Base-by-base conservation (phyloP, 2,329 filamentous ascomycete genomes). In the Magnaporthiopsis incrustans region DNA sequence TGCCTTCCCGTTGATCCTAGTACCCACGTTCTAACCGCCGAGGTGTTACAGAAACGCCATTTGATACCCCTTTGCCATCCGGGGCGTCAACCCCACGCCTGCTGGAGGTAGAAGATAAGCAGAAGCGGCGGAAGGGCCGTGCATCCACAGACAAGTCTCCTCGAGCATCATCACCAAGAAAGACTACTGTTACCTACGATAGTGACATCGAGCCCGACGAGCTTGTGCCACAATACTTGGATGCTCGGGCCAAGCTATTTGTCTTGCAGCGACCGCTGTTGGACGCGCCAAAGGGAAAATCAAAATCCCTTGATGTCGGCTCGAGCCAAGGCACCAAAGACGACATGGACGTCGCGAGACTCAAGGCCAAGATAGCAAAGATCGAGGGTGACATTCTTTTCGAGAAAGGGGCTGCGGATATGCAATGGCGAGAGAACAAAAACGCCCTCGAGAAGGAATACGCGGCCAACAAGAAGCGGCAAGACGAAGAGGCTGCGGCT, bases 381-480 rank as follows among this genome's bases (percentile, higher is more conserved):
- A 91, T 97, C 57, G 89, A 95, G 70, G 89, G 85, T 32, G 90
- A 94, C 71, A 80, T 92, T 22, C 77, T 94, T 3, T 92, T 93
- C 70, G 90, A 94, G 71, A 83, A 82, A 65, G 79, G 82, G 59
- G 74, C 83, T 44, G 90, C 89, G 5, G 85, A 90, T 64, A 78
- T 84, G 65, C 78, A 83, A 69, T 93, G 90, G 90, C 83, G 81
- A 66, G 73, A 77, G 7, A 82, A 82, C 66, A 82, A 80, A 56
- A 80, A 86, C 44, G 76, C 81, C 27, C 72, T 93, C 15, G 85
- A 89, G 68, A 86, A 83, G 69, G 84, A 89, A 64, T 81, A 84
- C 58, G 79, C 85, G 2, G 77, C 77, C n/a, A 72, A 74, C 22
- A 83, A 79, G 68, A 80, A 78, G 50, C 50, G 32, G 65, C 74